Evolutionary conservation across 352 stramenopile species (phyloP).

Genomic region (Phytophthora melonis): DNA sequence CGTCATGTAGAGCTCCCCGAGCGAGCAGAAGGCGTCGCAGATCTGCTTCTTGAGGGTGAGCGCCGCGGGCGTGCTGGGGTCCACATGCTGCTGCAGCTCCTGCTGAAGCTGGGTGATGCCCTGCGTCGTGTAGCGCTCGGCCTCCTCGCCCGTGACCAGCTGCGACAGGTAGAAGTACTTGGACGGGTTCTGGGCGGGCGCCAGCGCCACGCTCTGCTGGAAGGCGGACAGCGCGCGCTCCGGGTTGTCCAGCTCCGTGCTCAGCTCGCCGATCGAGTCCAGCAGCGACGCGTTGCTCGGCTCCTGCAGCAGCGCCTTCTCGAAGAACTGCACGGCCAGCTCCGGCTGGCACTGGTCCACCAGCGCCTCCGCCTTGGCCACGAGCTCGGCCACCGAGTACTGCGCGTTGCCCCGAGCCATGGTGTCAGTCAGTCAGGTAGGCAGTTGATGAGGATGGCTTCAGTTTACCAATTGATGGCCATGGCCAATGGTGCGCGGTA

Average conservation of each 20-base stretch:
- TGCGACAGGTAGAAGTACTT: slow-evolving; percentile 91
- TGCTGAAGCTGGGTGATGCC: slow-evolving; percentile 75
- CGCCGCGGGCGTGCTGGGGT: slow-evolving; percentile 59
- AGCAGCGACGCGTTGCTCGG: slow-evolving; percentile 76
- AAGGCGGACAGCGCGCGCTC: slow-evolving; percentile 80
- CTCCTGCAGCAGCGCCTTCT: slow-evolving; percentile 79
- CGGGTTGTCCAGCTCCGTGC: slow-evolving; percentile 84
- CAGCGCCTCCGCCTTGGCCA: slow-evolving; percentile 84
- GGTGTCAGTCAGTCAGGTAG: slow-evolving; percentile 1
- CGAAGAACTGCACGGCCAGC: slow-evolving; percentile 86
- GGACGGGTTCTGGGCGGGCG: slow-evolving; percentile 74
- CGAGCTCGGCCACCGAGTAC: slow-evolving; percentile 75
- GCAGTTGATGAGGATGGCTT: slow-evolving; percentile 13
- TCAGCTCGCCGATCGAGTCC: slow-evolving; percentile 83
- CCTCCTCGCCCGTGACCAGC: slow-evolving; percentile 78
- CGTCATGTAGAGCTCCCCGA: slow-evolving; percentile 98
- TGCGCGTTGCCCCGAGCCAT: slow-evolving; percentile 43
- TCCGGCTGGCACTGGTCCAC: slow-evolving; percentile 90
- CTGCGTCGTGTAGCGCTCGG: slow-evolving; percentile 71
- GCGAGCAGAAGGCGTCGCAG: slow-evolving; percentile 93
- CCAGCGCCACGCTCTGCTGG: slow-evolving; percentile 71
- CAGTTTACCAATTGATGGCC: slow-evolving; percentile 12
- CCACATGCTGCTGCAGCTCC: slow-evolving; percentile 59
- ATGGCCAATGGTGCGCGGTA: slow-evolving; percentile 13
- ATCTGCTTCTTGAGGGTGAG: slow-evolving; percentile 91